Percentiles rank a stretch among this genome's conserved stretches.
phyloP scores from a whole-genome alignment of 805 yeast genomes.

The Cyberlindnera euphorbiae region DNA sequence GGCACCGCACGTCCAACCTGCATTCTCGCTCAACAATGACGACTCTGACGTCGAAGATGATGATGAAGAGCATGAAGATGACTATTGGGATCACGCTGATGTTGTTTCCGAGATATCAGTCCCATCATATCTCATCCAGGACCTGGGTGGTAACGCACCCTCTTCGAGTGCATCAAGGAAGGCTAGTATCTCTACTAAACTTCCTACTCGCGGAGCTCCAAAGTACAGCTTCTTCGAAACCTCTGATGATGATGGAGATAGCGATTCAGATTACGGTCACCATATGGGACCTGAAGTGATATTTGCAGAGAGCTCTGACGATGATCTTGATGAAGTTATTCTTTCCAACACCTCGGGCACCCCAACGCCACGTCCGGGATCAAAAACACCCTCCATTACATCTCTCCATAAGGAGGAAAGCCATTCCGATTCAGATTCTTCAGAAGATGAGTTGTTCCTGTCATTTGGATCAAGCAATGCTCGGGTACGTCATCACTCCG shows the following conservation, averaged over 20 bases:
- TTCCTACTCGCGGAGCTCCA: conserved; percentile 20
- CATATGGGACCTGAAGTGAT: conserved; percentile 15
- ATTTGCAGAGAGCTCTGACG: conserved; percentile 15
- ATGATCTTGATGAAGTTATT: conserved; percentile 1
- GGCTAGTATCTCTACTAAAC: conserved; percentile 1
- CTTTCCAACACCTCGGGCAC: no score
- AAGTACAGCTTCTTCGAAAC: conserved; percentile 24
- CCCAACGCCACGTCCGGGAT: no score
- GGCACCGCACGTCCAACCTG: conserved; percentile 20
- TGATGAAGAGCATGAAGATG: conserved; percentile 8
- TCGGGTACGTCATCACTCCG: no score
- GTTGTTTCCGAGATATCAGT: conserved; percentile 14
- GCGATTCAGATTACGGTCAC: conserved; percentile 1
- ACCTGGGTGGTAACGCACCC: conserved; percentile 6
- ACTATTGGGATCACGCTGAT: conserved; percentile 7
- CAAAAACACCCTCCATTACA: no score
- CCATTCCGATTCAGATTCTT: background rate
- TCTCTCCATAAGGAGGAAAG: no score
- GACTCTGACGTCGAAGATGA: conserved; percentile 6
- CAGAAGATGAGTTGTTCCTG: conserved; percentile 9
- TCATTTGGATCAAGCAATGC: conserved; percentile 2
- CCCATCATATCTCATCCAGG: conserved; percentile 15
- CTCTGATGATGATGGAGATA: conserved; percentile 14
- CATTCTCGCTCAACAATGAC: conserved; percentile 10
- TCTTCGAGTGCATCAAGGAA: background rate